Percentiles rank a stretch among this genome's conserved stretches.
These are phyloP conservation scores for Hirsutella thompsonii DNA, from an alignment of 2,329 filamentous ascomycete species.

Conservation along the genomic window DNA sequence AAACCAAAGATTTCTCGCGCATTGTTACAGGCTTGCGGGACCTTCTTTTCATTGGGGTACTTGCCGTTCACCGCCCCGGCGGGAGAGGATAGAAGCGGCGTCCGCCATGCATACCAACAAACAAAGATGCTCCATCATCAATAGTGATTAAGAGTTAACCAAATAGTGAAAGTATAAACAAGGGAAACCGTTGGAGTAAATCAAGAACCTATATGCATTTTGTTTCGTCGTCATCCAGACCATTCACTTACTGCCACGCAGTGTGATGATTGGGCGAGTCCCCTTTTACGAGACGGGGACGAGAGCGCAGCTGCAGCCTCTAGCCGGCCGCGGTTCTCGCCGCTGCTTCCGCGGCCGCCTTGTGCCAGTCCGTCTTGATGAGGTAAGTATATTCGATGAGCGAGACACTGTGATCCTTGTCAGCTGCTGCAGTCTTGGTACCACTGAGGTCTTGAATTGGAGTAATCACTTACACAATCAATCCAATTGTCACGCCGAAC, in stretches of 20 bases:
- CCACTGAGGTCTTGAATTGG: no score
- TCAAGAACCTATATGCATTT: no score
- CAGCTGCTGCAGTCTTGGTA: background rate
- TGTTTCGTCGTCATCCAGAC: no score
- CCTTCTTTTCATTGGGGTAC: no score
- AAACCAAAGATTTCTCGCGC: no score
- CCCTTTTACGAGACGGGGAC: background rate
- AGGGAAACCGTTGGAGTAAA: no score
- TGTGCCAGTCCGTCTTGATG: constrained; percentile 38
- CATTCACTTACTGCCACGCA: no score
- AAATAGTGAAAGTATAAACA: no score
- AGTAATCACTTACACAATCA: constrained; percentile 40
- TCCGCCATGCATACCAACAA: background rate
- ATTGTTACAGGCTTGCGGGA: no score
- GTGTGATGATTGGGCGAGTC: no score
- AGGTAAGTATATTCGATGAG: constrained; percentile 42
- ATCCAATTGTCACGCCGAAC: constrained; percentile 62
- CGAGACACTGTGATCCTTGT: constrained; percentile 25
- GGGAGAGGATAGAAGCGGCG: background rate
- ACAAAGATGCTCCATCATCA: background rate
- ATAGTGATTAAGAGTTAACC: no score
- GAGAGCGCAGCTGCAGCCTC: background rate
- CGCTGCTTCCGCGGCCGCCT: constrained; percentile 39
- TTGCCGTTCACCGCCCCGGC: background rate
- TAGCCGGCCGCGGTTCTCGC: constrained; percentile 34